phyloP scores from a whole-genome alignment of 768 basidiomycete species.

The Stropharia rugosoannulata region DNA sequence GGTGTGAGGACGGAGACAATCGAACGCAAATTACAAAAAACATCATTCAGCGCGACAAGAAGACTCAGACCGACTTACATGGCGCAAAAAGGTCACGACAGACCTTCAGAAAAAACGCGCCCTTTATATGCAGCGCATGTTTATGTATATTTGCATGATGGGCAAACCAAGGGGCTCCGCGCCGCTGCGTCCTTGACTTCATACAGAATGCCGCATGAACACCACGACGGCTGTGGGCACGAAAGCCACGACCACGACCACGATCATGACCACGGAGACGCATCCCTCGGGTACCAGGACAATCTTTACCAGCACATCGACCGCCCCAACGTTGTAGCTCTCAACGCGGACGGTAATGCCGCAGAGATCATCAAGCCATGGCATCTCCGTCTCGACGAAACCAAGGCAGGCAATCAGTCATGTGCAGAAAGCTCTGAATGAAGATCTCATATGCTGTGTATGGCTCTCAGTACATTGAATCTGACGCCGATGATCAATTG shows the following conservation, averaged over 20 bases:
- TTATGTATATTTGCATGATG: conserved; percentile 13
- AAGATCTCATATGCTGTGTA: neutral
- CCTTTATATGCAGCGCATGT: conserved; percentile 4
- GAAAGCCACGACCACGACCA: conserved; percentile 50
- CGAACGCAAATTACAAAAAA: conserved; percentile 89
- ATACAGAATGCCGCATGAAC: conserved; percentile 51
- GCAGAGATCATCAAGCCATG: conserved; percentile 82
- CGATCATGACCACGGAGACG: conserved; percentile 56
- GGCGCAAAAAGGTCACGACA: neutral
- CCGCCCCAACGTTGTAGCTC: conserved; percentile 72
- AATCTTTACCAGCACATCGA: conserved; percentile 79
- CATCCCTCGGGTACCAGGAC: conserved; percentile 58
- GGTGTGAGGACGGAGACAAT: conserved; percentile 53
- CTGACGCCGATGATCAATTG: conserved; percentile 92
- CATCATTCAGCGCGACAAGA: conserved; percentile 41
- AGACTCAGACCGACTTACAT: conserved; percentile 13
- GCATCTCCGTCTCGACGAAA: conserved; percentile 74
- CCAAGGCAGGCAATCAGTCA: conserved; percentile 32
- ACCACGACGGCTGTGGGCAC: conserved; percentile 55
- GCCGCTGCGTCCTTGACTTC: neutral
- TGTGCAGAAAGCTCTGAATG: neutral
- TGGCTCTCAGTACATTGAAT: conserved; percentile 67
- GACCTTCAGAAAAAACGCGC: neutral
- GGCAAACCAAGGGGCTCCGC: neutral
- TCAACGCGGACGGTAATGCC: conserved; percentile 61